These are phyloP conservation scores for Diaporthe sp. DNA, from an alignment of 2,329 filamentous ascomycete species.

Conservation along the genomic window DNA sequence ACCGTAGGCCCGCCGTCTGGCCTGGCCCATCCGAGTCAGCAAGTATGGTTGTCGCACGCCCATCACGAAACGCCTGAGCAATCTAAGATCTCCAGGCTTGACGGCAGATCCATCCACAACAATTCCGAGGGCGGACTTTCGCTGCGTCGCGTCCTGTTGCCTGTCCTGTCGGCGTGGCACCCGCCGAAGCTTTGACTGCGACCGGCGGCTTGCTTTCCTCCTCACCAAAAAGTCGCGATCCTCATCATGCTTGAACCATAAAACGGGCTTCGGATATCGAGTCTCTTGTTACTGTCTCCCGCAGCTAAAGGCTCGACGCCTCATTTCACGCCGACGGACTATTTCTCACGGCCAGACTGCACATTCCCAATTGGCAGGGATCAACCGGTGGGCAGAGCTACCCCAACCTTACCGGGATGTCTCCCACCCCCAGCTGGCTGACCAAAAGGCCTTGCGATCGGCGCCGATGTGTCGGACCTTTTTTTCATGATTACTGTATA, in stretches of 20 bases:
- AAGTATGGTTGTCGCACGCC: conserved; percentile 7
- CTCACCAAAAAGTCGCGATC: background rate
- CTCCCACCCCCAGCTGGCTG: background rate
- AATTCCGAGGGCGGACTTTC: background rate
- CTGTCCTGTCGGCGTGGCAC: background rate
- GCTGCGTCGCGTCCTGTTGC: conserved; percentile 3
- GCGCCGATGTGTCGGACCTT: conserved; percentile 29
- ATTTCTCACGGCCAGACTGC: conserved; percentile 1
- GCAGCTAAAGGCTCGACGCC: background rate
- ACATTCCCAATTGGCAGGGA: conserved; percentile 23
- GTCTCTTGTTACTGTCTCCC: background rate
- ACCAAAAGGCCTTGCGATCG: conserved; percentile 13
- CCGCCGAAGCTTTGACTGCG: background rate
- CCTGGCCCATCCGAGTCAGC: conserved; percentile 7
- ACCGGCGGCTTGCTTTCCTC: conserved; percentile 10
- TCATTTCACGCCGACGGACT: background rate
- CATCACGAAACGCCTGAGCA: conserved; percentile 28
- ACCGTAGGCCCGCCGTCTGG: background rate
- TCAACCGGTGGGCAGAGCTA: conserved; percentile 17
- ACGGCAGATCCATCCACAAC: conserved; percentile 15
- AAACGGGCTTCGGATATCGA: conserved; percentile 22
- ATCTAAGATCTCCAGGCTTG: conserved; percentile 15
- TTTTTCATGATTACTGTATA: background rate
- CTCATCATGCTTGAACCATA: conserved; percentile 17
- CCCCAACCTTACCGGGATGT: conserved; percentile 22